Base-by-base conservation (phyloP, 2,329 filamentous ascomycete genomes). In the Exophiala alcalophila region DNA sequence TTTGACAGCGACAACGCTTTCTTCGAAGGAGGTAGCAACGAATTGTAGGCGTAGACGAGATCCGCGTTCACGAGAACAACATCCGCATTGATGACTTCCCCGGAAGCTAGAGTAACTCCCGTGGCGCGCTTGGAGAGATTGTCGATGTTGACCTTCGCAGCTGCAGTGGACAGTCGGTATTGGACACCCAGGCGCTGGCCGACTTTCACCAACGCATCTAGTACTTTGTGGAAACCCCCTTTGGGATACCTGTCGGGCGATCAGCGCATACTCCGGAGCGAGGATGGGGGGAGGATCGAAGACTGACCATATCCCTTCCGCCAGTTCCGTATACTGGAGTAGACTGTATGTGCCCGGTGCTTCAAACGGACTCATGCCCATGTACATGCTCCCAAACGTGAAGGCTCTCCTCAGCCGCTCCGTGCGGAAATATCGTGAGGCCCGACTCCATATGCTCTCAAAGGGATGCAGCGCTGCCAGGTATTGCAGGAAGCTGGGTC, bases 361-460 rank as follows among this genome's bases (percentile, higher is more conserved):
- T 58, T 86, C 81, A 58, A 84, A 88, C 0, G 84, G 84, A 40
- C 74, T 81, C 84, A 88, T 88, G 0, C 84, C 84, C 80, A 88
- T 84, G 58, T 89, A 88, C 84, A 88, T 89, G 55, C 81, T 86
- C 15, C 78, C 83, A 62, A 88, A 88, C 0, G 84, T 87, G 52
- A 88, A 88, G 0, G 84, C 83, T 18, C 83, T 67, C 47, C 84
- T 69, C 56, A 88, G 58, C 44, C 83, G 69, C 58, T 87, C 83
- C 0, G 80, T 82, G 69, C 70, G 74, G 61, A 88, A 88, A 57
- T 87, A 87, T 48, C 72, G 73, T 18, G 75, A 69, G 3, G 82
- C 79, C 19, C 84, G 66, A 5, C 69, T 69, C 68, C 81, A 88
- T 11, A 86, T 83, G 54, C 74, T 82, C 60, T 86, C 80, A 49